A percentile compares a stretch with the other conserved stretches of the same genome.
These are phyloP conservation scores for Tuber brumale DNA, from an alignment of 495 filamentous ascomycete species.

Conservation along the genomic window DNA sequence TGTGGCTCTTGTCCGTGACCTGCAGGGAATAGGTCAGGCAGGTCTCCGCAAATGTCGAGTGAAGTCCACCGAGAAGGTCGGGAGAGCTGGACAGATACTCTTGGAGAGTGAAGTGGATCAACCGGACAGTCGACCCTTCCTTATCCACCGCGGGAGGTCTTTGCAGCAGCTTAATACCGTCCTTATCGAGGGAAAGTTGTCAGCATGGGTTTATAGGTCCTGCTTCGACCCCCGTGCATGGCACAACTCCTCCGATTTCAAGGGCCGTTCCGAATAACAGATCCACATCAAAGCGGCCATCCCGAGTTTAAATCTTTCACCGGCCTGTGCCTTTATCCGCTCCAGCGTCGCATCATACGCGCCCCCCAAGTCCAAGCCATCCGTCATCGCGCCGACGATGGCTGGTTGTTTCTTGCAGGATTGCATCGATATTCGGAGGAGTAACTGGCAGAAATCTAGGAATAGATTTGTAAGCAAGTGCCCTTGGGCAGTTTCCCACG, in stretches of 20 bases:
- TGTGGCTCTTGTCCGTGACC: background rate
- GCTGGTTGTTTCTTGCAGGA: slow-evolving; percentile 4
- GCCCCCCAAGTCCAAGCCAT: background rate
- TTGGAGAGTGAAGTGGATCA: slow-evolving; percentile 6
- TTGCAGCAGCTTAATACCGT: background rate
- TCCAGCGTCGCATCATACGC: background rate
- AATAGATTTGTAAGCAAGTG: background rate
- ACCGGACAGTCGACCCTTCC: background rate
- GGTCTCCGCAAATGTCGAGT: background rate
- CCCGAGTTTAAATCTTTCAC: background rate
- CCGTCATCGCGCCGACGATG: background rate
- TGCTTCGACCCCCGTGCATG: background rate
- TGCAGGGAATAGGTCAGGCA: slow-evolving; percentile 4
- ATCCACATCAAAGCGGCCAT: background rate
- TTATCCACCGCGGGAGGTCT: background rate
- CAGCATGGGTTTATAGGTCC: background rate
- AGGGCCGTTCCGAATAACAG: background rate
- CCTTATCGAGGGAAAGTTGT: background rate
- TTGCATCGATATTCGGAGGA: background rate
- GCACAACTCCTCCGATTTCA: background rate
- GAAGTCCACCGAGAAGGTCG: background rate
- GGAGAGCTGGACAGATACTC: background rate
- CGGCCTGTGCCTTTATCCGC: background rate
- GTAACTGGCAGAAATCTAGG: background rate
- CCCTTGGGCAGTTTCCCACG: background rate